A percentile compares a stretch with the other conserved stretches of the same genome.
Evolutionary conservation across 176 grass and related monocot genomes (phyloP).

Genomic region (Eleusine indica): DNA sequence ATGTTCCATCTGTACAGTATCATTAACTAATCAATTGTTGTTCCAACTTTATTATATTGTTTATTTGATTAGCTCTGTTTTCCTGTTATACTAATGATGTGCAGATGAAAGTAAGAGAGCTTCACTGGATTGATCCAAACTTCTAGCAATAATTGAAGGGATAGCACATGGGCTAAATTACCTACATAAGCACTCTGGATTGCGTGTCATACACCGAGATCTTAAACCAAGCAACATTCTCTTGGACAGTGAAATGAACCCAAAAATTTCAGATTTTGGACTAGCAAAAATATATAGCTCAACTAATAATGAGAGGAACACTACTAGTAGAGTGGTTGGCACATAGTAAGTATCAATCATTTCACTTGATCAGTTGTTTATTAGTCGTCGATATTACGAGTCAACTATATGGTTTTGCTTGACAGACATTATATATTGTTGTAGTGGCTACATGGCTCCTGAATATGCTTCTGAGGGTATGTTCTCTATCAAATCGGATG

Average conservation of each 20-base stretch:
- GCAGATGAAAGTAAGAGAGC: slow-evolving; percentile 29
- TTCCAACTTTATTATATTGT: neutral
- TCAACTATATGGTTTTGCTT: too few species aligned
- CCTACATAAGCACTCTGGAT: slow-evolving; percentile 43
- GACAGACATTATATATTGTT: too few species aligned
- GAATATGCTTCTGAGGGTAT: too few species aligned
- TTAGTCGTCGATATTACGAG: too few species aligned
- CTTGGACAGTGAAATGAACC: slow-evolving; percentile 39
- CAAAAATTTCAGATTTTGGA: too few species aligned
- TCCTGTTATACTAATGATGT: neutral
- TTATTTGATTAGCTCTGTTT: neutral
- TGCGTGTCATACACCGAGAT: slow-evolving; percentile 49
- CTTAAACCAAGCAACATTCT: slow-evolving; percentile 52
- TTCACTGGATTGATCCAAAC: slow-evolving; percentile 25
- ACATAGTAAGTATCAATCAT: too few species aligned
- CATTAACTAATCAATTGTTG: neutral
- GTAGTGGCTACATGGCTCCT: too few species aligned
- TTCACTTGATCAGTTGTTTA: too few species aligned
- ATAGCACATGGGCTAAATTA: slow-evolving; percentile 45
- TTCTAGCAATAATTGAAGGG: slow-evolving; percentile 24
- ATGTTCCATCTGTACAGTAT: neutral
- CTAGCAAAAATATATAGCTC: too few species aligned
- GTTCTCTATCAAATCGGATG: too few species aligned
- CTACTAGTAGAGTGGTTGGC: too few species aligned
- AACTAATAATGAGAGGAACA: too few species aligned